phyloP scores from a whole-genome alignment of 1,139 yeast genomes.

The Pichia sp. region DNA sequence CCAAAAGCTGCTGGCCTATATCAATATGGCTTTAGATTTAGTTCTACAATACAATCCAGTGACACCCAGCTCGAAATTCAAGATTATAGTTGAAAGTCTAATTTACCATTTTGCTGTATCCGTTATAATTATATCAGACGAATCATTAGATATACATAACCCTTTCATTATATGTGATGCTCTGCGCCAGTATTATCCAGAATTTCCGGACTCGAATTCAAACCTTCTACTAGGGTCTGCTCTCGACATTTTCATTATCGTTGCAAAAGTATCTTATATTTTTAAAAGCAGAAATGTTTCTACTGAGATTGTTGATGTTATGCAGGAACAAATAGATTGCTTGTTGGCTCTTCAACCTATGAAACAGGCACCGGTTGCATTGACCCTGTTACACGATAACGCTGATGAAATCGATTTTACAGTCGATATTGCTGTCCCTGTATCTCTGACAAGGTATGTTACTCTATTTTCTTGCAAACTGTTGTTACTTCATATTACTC shows the following conservation, averaged over 20 bases:
- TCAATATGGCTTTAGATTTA: constrained; percentile 1
- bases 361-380: neutral
- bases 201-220: neutral
- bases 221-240: neutral
- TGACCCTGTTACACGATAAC: neutral
- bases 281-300: constrained; percentile 1
- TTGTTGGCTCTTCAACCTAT: neutral
- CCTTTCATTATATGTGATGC: constrained; percentile 2
- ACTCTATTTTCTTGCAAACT: constrained; percentile 2
- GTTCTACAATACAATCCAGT: neutral
- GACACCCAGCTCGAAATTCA: neutral
- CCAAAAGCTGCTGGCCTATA: neutral
- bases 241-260: constrained; percentile 1
- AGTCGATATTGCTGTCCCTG: neutral
- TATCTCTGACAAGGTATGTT: neutral
- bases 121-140: neutral
- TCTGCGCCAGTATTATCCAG: constrained; percentile 1
- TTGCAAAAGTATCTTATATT: constrained; percentile 8
- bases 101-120: constrained; percentile 9
- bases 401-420: too few relatives aligned
- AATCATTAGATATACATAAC: neutral
- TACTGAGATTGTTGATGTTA: neutral
- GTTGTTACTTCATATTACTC: neutral
- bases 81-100: constrained; percentile 8
- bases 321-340: neutral